phyloP scores from a whole-genome alignment of 1,139 yeast species.

The Yueomyces sp. region DNA sequence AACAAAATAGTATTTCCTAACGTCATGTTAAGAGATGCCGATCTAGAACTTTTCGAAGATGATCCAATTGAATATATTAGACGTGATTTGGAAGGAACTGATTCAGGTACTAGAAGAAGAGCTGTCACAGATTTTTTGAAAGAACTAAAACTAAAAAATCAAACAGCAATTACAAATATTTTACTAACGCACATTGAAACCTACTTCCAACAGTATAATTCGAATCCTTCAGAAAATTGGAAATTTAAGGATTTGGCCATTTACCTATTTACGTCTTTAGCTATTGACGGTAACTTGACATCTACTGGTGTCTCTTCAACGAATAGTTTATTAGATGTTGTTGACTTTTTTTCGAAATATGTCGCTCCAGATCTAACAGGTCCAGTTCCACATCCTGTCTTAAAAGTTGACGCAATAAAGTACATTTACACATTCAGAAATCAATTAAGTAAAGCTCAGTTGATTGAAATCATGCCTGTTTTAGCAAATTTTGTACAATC shows the following conservation, averaged over 20 bases:
- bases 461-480: slow-evolving; percentile 69
- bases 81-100: slow-evolving; percentile 90
- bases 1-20: slow-evolving; percentile 83
- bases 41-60: slow-evolving; percentile 89
- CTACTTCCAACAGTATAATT: slow-evolving; percentile 42
- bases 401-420: slow-evolving; percentile 86
- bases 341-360: slow-evolving; percentile 67
- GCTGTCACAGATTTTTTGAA: slow-evolving; percentile 84
- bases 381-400: slow-evolving; percentile 46
- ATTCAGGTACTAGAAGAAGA: slow-evolving; percentile 82
- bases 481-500: slow-evolving; percentile 53
- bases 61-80: slow-evolving; percentile 91
- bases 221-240: slow-evolving; percentile 44
- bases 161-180: slow-evolving; percentile 58
- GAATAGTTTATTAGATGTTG: slow-evolving; percentile 73
- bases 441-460: slow-evolving; percentile 78
- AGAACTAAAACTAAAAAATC: slow-evolving; percentile 72
- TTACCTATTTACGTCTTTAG: slow-evolving; percentile 76
- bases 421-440: slow-evolving; percentile 84
- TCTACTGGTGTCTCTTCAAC: slow-evolving; percentile 82
- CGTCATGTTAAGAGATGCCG: slow-evolving; percentile 69
- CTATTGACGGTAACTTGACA: slow-evolving; percentile 80
- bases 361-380: slow-evolving; percentile 69
- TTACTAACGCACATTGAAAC: slow-evolving; percentile 67
- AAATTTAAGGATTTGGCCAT: slow-evolving; percentile 78